Conservation (phyloP, 2,329 filamentous ascomycete genomes). For the Biscogniauxia mediterranea region DNA sequence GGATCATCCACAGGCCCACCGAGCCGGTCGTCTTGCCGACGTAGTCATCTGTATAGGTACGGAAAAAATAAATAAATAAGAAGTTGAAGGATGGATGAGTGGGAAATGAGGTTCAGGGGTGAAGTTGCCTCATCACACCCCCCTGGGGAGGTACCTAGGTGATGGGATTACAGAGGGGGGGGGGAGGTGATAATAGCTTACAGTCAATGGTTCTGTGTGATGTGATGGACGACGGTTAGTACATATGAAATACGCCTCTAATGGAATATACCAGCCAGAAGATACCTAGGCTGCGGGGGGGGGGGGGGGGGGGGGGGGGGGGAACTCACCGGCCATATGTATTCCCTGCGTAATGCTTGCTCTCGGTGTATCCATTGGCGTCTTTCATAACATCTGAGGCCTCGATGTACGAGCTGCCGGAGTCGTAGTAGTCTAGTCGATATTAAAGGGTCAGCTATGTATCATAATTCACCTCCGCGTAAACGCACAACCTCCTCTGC, state of each 20-base stretch:
- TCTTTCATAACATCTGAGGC: conserved; percentile 30
- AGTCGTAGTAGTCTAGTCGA: conserved; percentile 31
- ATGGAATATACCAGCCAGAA: no score
- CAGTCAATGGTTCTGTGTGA: no score
- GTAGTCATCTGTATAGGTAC: conserved; percentile 33
- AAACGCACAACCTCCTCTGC: no score
- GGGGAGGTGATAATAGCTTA: no score
- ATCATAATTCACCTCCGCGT: no score
- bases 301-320: no score
- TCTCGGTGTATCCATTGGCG: conserved; percentile 34
- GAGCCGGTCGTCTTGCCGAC: conserved; percentile 36
- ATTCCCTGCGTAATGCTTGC: conserved; percentile 40
- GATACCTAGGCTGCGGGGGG: no score
- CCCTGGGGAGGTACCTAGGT: no score
- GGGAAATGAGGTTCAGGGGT: conserved; percentile 24
- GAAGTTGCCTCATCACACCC: no score
- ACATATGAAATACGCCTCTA: no score
- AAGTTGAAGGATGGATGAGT: background rate
- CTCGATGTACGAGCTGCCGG: conserved; percentile 35
- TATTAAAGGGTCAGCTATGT: background rate
- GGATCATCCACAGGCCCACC: conserved; percentile 38
- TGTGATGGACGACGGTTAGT: no score
- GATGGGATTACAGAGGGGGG: no score
- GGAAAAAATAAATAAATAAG: background rate
- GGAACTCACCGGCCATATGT: conserved; percentile 35